Evolutionary conservation across 441 rosid species (phyloP).

Genomic region (Codiaeum variegatum): DNA sequence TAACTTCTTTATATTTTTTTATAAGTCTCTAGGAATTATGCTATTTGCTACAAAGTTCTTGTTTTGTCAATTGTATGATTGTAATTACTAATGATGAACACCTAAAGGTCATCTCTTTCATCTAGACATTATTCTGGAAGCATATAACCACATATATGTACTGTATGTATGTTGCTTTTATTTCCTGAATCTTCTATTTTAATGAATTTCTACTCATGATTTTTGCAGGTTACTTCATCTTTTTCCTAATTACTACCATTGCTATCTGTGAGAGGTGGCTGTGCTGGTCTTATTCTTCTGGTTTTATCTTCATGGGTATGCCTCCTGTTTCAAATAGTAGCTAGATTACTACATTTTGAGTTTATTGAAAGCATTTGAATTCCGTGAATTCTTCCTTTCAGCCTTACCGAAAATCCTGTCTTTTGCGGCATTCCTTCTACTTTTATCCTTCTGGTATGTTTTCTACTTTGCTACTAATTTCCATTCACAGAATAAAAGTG

Average conservation of each 20-base stretch:
- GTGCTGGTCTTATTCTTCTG: conserved; percentile 66
- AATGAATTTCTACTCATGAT: not conserved
- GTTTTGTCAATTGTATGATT: not conserved
- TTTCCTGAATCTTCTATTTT: not conserved
- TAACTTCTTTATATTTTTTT: not conserved
- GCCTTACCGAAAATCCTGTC: conserved; percentile 34
- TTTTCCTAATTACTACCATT: conserved; percentile 45
- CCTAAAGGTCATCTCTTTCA: not conserved
- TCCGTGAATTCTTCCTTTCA: conserved; percentile 14
- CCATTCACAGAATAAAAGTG: not conserved
- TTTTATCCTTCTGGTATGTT: conserved; percentile 63
- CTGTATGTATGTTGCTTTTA: not conserved
- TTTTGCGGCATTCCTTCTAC: conserved; percentile 63
- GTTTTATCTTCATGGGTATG: conserved; percentile 76
- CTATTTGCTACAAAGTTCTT: not conserved
- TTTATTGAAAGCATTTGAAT: not conserved
- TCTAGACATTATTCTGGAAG: not conserved
- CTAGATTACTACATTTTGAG: conserved; percentile 8
- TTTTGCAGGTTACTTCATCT: conserved; percentile 56
- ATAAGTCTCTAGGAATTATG: not conserved
- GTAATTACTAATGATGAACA: not conserved
- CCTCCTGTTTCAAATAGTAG: conserved; percentile 11
- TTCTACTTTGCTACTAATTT: not conserved
- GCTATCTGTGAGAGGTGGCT: conserved; percentile 68
- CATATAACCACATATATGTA: not conserved